Evolutionary conservation across 1,284 basidiomycete species (phyloP), one percentile per base, ranked within the genome.

Genomic region (Omphalotus olearius): DNA sequence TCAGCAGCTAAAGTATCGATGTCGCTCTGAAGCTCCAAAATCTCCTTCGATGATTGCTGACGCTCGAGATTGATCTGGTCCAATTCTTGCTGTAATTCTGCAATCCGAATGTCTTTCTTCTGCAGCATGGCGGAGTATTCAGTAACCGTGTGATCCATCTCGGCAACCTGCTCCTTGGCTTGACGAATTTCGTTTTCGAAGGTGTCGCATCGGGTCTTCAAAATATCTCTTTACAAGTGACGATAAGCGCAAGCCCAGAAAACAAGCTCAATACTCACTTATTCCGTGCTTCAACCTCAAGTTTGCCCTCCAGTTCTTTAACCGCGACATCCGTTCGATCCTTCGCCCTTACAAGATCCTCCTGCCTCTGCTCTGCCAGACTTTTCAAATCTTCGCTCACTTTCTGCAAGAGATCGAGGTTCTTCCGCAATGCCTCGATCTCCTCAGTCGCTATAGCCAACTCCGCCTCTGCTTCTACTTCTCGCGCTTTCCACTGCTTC

Each of bases 121-220:
- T 86, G 77, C 56, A 96, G 82, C 70, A 89, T 83, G 7, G 73
- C 70, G 36, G 92, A 87, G 61, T 93, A 90, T 30, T 92, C 90
- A 2, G 81, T 83, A 4, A 88, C 81, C 0, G 88, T 85, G 23
- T 88, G 81, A 10, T 82, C 77, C 60, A 93, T 69, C 64, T 97
- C 93, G 3, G 84, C 71, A 1, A 93, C 74, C 62, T 94, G 90
- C 45, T 87, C 83, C 58, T 88, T 88, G n/a, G 83, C 74, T 50
- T 87, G 80, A 18, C 88, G 80, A 18, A 81, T 72, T 45, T 88
- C 85, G 45, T 78, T 75, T 61, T 88, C 88, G 3, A 91, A 66
- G 4, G 70, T 68, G 16, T 86, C 79, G 4, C 77, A 65, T 62
- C 84, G 88, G 47, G 71, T 71, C 55, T 80, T 82, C 25, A 83